Evolutionary conservation across 129 eudicot genomes (phyloP), one percentile per base, ranked within the genome.

Genomic region (Helianthus tuberosus): DNA sequence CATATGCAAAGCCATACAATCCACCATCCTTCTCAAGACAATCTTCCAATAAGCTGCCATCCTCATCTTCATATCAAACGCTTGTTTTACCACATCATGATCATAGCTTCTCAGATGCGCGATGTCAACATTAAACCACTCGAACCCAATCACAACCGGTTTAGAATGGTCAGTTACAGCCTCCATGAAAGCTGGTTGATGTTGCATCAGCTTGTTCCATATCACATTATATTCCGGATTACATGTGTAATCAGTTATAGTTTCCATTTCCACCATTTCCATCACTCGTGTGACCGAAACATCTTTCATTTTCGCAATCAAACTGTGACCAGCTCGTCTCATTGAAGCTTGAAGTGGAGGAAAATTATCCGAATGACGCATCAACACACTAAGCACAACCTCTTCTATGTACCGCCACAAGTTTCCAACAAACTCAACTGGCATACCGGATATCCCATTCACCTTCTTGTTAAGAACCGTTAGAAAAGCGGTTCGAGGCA

Each of bases 201-300:
- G 51, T 9, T 13, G 8, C 83, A 86, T 86, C 0, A 76, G 62
- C 27, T 68, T 66, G 23, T 68, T 70, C 90, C 90, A 86, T 1
- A 32, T 38, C 4, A 48, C 10, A n/a, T 68, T 79, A n/a, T 86
- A 86, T 3, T 79, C 85, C 0, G 83, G 85, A 47, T 83, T 64
- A 61, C 87, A 86, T 0, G 90, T 86, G n/a, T 83, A 86, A 20
- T 83, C 83, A 0, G 77, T 58, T 0, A 79, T 49, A 39, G 80
- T 82, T 3, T 86, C 90, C 85, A 83, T 86, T 4, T 86, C 85
- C 0, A 86, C 73, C 54, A 83, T 64, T 39, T 86, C 87, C 27
- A 10, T 68, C 6, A 86, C 81, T 68, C 79, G 46, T 11, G 6
- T 68, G 11, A 60, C 16, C 0, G 85, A 79, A 57, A 68, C 38